A percentile compares a stretch with the other conserved stretches of the same genome.
These are phyloP conservation scores for Penicillium brasilianum DNA, from an alignment of 2,329 filamentous ascomycete genomes.

Conservation along the genomic window DNA sequence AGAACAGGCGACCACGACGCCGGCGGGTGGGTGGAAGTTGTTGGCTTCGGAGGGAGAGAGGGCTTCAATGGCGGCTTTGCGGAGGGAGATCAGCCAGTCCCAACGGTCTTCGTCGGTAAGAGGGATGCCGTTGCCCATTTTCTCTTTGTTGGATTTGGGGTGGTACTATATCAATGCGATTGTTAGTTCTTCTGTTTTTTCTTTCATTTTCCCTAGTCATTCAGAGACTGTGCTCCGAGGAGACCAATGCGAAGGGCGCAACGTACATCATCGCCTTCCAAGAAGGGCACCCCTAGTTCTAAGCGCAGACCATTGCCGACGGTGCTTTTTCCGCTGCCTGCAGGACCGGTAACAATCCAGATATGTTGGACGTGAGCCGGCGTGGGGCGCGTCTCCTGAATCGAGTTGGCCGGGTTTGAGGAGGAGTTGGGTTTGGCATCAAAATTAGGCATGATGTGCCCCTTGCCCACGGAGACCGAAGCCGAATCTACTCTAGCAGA, in stretches of 20 bases:
- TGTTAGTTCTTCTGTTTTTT: slow-evolving; percentile 15
- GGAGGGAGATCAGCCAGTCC: slow-evolving; percentile 89
- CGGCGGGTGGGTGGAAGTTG: slow-evolving; percentile 60
- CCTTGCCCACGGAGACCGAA: slow-evolving; percentile 26
- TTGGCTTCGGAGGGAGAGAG: slow-evolving; percentile 46
- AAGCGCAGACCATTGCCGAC: slow-evolving; percentile 69
- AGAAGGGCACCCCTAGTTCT: slow-evolving; percentile 68
- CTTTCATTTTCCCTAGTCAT: no score
- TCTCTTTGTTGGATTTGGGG: slow-evolving; percentile 75
- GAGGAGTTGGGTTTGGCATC: slow-evolving; percentile 28
- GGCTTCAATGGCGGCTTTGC: slow-evolving; percentile 64
- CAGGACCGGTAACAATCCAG: slow-evolving; percentile 79
- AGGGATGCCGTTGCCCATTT: slow-evolving; percentile 84
- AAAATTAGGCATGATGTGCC: slow-evolving; percentile 26
- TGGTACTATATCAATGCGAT: slow-evolving; percentile 46
- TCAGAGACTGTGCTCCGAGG: background rate
- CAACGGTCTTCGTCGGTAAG: slow-evolving; percentile 92
- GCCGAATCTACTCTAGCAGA: slow-evolving; percentile 31
- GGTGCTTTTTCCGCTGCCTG: slow-evolving; percentile 79
- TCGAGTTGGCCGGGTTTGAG: slow-evolving; percentile 21
- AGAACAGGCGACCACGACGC: slow-evolving; percentile 95
- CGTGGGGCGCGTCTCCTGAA: slow-evolving; percentile 11
- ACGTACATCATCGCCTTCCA: slow-evolving; percentile 79
- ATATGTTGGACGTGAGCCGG: slow-evolving; percentile 64
- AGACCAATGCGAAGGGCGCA: background rate